Conservation (phyloP, 2,329 filamentous ascomycete species). For the Aureobasidium leucospermi region DNA sequence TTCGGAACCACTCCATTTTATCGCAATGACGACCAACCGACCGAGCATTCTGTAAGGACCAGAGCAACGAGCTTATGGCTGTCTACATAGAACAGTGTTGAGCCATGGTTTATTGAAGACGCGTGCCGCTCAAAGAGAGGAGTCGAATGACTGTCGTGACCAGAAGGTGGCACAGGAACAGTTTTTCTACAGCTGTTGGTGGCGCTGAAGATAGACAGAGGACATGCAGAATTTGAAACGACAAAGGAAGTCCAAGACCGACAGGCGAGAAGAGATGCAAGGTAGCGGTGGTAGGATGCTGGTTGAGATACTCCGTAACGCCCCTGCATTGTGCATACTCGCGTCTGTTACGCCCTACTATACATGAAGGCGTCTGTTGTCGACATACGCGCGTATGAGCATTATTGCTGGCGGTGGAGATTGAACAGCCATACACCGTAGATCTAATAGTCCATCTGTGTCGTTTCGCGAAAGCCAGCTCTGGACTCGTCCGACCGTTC, state of each 20-base stretch:
- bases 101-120: too few relatives aligned
- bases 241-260: background rate
- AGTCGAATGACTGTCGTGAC: background rate
- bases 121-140: background rate
- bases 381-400: background rate
- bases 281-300: background rate
- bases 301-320: background rate
- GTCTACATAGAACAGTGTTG: too few relatives aligned
- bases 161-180: background rate
- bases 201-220: background rate
- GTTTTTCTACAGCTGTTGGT: background rate
- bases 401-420: background rate
- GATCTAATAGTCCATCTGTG: background rate
- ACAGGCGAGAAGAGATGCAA: background rate
- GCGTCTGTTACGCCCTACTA: background rate
- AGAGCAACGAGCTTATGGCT: too few relatives aligned
- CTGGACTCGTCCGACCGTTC: background rate
- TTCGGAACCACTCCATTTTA: too few relatives aligned
- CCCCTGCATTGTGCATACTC: constrained; percentile 2
- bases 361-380: background rate
- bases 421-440: background rate
- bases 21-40: too few relatives aligned
- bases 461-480: background rate
- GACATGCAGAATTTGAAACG: background rate
- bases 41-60: too few relatives aligned